phyloP scores from a whole-genome alignment of 2,329 filamentous ascomycete species.

The Calonectria pseudoturangicola region DNA sequence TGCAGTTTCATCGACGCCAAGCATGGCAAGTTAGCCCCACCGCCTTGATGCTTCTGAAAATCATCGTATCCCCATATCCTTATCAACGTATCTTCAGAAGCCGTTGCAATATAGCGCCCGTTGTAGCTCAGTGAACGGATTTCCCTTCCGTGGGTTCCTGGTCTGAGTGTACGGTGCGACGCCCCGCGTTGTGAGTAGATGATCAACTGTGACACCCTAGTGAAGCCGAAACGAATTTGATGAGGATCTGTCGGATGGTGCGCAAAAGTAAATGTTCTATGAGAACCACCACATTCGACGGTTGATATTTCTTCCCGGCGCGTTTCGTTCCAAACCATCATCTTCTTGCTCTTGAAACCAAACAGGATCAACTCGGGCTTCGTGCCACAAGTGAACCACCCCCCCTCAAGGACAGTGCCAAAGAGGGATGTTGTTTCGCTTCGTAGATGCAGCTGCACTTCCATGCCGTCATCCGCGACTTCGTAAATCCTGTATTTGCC shows the following conservation, averaged over 20 bases:
- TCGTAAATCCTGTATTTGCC: slow-evolving; percentile 82
- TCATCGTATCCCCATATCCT: slow-evolving; percentile 78
- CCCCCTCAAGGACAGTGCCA: slow-evolving; percentile 84
- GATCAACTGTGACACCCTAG: slow-evolving; percentile 76
- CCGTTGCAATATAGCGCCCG: slow-evolving; percentile 75
- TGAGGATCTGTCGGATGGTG: slow-evolving; percentile 57
- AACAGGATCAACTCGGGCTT: slow-evolving; percentile 79
- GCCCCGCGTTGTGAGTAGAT: slow-evolving; percentile 66
- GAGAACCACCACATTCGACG: slow-evolving; percentile 89
- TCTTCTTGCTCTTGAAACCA: slow-evolving; percentile 87
- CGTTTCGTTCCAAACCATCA: slow-evolving; percentile 88
- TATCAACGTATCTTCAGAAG: slow-evolving; percentile 83
- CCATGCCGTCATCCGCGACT: slow-evolving; percentile 53
- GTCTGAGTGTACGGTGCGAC: slow-evolving; percentile 71
- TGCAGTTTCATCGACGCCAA: slow-evolving; percentile 84
- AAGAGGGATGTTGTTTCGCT: slow-evolving; percentile 83
- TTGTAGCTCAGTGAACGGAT: slow-evolving; percentile 74
- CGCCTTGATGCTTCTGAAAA: slow-evolving; percentile 26
- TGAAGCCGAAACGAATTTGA: slow-evolving; percentile 80
- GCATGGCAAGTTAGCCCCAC: slow-evolving; percentile 63
- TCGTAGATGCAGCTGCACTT: slow-evolving; percentile 66
- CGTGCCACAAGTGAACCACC: slow-evolving; percentile 71
- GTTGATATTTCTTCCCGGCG: slow-evolving; percentile 80
- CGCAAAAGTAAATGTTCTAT: slow-evolving; percentile 81
- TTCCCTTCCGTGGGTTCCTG: slow-evolving; percentile 90